These are phyloP conservation scores for Lotmaria passim DNA, from an alignment of 208 protist genomes.

Conservation along the genomic window DNA sequence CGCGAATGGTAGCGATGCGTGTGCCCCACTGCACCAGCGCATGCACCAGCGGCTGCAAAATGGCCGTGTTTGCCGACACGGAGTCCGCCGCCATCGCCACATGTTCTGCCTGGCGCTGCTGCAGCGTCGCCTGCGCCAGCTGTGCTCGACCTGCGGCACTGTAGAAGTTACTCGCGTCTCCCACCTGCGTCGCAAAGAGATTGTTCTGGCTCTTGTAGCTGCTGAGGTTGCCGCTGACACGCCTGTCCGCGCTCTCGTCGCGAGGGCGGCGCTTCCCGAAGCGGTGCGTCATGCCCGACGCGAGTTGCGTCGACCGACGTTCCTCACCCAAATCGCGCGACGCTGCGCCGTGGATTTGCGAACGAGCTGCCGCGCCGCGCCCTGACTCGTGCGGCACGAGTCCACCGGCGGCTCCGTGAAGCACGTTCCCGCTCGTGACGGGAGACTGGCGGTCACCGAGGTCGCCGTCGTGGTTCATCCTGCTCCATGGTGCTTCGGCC, in stretches of 20 bases:
- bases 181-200: constrained; percentile 32
- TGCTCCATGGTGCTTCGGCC: neutral
- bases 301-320: neutral
- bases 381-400: neutral
- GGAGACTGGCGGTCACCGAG: neutral
- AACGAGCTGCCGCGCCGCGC: no score
- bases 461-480: neutral
- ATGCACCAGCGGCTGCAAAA: constrained; percentile 64
- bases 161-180: constrained; percentile 35
- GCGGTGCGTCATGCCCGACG: neutral
- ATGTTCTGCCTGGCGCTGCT: constrained; percentile 9
- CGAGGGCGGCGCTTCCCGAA: constrained; percentile 25
- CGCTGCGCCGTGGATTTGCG: no score
- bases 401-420: neutral
- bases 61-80: neutral
- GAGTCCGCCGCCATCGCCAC: constrained; percentile 2
- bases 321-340: no score
- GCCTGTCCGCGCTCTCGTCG: neutral
- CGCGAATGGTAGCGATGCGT: constrained; percentile 45
- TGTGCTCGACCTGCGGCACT: constrained; percentile 24
- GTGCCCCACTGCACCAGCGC: constrained; percentile 63
- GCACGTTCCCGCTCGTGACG: neutral
- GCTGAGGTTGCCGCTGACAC: neutral
- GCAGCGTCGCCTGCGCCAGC: constrained; percentile 28
- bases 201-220: neutral